Percentiles rank a stretch among this genome's conserved stretches.
These are phyloP conservation scores for Juglanconis juglandina DNA, from an alignment of 2,329 filamentous ascomycete genomes.

Conservation along the genomic window DNA sequence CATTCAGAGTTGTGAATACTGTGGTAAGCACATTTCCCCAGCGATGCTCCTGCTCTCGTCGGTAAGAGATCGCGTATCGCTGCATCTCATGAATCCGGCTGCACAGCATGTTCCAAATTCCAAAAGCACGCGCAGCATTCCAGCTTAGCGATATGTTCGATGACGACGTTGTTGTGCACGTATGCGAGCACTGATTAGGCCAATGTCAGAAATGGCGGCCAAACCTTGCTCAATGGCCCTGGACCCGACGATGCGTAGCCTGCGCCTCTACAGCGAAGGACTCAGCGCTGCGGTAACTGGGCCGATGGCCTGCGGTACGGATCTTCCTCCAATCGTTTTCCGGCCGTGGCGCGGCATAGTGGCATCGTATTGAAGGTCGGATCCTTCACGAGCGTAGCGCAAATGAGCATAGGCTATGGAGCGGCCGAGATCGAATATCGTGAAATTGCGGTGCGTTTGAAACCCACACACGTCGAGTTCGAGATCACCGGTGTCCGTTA, in stretches of 20 bases:
- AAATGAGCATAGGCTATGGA: not conserved
- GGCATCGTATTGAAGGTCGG: not conserved
- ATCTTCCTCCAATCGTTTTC: not conserved
- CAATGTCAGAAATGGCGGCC: not conserved
- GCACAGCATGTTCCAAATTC: too few species aligned
- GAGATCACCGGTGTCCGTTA: not conserved
- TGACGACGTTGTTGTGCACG: not conserved
- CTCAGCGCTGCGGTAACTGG: not conserved
- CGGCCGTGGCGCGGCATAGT: not conserved
- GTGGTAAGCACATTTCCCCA: too few species aligned
- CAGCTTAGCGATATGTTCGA: too few species aligned
- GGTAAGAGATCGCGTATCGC: too few species aligned
- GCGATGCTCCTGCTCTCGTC: too few species aligned
- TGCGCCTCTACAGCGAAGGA: not conserved
- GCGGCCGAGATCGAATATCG: not conserved
- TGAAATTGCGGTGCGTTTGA: not conserved
- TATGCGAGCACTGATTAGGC: not conserved
- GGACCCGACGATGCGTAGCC: not conserved
- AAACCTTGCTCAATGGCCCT: not conserved
- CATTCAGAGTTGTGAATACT: too few species aligned
- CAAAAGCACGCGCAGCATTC: too few species aligned
- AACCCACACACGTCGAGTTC: not conserved
- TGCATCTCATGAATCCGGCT: too few species aligned
- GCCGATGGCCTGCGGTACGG: not conserved
- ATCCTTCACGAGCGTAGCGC: not conserved